A percentile compares a stretch with the other conserved stretches of the same genome.
phyloP scores from a whole-genome alignment of 2,329 filamentous ascomycete genomes.

The Aspergillus thermomutatus region DNA sequence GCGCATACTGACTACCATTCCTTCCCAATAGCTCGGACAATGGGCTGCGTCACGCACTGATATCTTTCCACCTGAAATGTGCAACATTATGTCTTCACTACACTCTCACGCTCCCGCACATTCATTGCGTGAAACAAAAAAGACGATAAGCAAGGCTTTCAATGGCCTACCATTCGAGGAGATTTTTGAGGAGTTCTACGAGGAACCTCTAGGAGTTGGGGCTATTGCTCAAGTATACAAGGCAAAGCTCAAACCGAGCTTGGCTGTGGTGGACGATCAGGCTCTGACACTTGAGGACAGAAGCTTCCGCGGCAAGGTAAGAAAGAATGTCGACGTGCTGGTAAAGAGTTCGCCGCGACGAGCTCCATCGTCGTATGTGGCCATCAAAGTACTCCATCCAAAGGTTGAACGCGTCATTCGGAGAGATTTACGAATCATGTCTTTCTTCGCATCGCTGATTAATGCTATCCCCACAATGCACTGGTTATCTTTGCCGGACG shows the following conservation, averaged over 20 bases:
- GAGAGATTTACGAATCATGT: slow-evolving; percentile 92
- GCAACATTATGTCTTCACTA: slow-evolving; percentile 86
- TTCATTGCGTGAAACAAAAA: slow-evolving; percentile 73
- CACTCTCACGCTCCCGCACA: slow-evolving; percentile 95
- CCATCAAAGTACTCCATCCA: slow-evolving; percentile 93
- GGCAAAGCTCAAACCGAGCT: slow-evolving; percentile 78
- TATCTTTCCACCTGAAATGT: slow-evolving; percentile 93
- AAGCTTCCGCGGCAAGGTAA: slow-evolving; percentile 66
- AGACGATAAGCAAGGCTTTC: slow-evolving; percentile 78
- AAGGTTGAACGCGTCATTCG: slow-evolving; percentile 83
- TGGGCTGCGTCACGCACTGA: slow-evolving; percentile 96
- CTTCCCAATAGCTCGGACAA: slow-evolving; percentile 69
- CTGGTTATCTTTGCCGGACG: slow-evolving; percentile 93
- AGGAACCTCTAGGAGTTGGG: slow-evolving; percentile 83
- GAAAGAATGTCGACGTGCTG: slow-evolving; percentile 77
- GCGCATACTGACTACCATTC: not conserved
- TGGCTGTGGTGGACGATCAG: slow-evolving; percentile 62
- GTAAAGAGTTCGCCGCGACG: slow-evolving; percentile 82
- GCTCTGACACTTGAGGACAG: slow-evolving; percentile 52
- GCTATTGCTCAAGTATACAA: slow-evolving; percentile 98
- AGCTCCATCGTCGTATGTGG: slow-evolving; percentile 88
- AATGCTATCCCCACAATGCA: slow-evolving; percentile 91
- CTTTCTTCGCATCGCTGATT: slow-evolving; percentile 78
- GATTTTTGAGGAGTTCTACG: slow-evolving; percentile 94
- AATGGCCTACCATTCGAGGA: slow-evolving; percentile 75